Conservation (phyloP, 208 protist species). For the Crithidia mellificae region DNA sequence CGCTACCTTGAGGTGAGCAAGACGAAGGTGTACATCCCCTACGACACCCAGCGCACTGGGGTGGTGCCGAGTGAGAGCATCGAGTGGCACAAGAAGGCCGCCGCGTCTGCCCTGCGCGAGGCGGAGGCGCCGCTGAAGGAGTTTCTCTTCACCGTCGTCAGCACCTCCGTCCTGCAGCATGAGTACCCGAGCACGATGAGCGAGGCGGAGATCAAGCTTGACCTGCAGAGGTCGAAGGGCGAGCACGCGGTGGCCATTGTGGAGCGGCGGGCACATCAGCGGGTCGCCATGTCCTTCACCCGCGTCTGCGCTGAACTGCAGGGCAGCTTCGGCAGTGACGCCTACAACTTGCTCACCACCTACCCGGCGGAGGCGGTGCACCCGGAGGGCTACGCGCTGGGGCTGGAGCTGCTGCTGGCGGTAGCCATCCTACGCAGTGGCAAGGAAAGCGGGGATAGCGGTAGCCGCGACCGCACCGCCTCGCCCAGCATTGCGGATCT, state of each 20-base stretch:
- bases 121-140: constrained; percentile 32
- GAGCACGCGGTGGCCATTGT: background rate
- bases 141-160: constrained; percentile 37
- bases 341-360: constrained; percentile 10
- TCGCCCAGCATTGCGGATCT: background rate
- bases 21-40: constrained; percentile 48
- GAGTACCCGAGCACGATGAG: constrained; percentile 14
- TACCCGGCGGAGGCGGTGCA: constrained; percentile 3
- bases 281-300: constrained; percentile 28
- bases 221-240: constrained; percentile 4
- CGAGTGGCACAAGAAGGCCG: constrained; percentile 26
- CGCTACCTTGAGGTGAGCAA: constrained; percentile 42
- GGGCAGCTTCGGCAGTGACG: constrained; percentile 34
- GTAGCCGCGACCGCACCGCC: background rate
- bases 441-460: background rate
- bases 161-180: constrained; percentile 23
- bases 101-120: constrained; percentile 22
- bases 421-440: constrained; percentile 26
- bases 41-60: constrained; percentile 38
- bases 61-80: constrained; percentile 34
- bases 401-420: constrained; percentile 34
- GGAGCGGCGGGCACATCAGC: constrained; percentile 24
- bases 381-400: constrained; percentile 32
- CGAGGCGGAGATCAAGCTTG: constrained; percentile 16
- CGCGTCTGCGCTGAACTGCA: constrained; percentile 40